Evolutionary conservation across 441 rosid species (phyloP).

Genomic region (Populus hybrid): DNA sequence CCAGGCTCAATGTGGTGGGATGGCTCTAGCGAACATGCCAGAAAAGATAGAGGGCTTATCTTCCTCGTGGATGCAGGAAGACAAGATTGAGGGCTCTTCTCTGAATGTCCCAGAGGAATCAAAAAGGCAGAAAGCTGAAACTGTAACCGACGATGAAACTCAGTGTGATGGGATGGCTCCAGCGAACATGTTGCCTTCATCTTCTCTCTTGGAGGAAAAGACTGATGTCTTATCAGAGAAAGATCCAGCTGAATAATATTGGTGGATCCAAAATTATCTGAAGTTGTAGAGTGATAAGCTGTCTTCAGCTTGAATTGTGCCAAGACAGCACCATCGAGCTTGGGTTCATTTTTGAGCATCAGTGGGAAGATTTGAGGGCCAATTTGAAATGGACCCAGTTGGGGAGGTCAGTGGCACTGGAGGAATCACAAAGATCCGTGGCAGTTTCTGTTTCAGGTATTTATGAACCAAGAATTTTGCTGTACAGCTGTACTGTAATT

Average conservation of each 20-base stretch:
- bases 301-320: conserved; percentile 9
- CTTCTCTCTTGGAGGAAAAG: neutral
- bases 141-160: neutral
- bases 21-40: too few species aligned
- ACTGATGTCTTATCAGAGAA: neutral
- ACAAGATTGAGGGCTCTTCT: neutral
- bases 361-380: neutral
- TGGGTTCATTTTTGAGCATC: neutral
- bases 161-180: neutral
- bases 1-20: too few species aligned
- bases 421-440: conserved; percentile 18
- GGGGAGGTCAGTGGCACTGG: conserved; percentile 4
- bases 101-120: neutral
- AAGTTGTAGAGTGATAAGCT: conserved; percentile 3
- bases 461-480: neutral
- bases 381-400: conserved; percentile 11
- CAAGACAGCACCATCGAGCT: neutral
- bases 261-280: neutral
- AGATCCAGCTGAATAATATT: neutral
- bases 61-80: neutral
- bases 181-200: neutral
- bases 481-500: conserved; percentile 12
- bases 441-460: conserved; percentile 11
- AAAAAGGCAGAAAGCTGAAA: conserved; percentile 2
- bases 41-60: neutral